Conservation (phyloP, 2,329 filamentous ascomycete genomes). For the Diaporthe nobilis region DNA sequence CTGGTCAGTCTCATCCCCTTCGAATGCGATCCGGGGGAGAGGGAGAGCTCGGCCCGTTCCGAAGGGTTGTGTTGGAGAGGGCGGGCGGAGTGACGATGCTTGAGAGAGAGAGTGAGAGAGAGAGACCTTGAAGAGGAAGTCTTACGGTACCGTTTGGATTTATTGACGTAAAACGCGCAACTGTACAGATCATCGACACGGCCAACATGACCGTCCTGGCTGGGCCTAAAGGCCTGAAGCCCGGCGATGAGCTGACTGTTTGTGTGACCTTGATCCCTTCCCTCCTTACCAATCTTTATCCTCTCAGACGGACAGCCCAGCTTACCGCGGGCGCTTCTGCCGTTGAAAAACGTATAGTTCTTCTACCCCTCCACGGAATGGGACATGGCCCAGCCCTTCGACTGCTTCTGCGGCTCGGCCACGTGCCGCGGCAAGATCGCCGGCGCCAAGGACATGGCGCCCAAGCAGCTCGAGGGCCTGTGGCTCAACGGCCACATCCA, state of each 20-base stretch:
- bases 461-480: constrained; percentile 66
- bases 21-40: neutral
- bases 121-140: neutral
- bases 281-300: too few relatives aligned
- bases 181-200: constrained; percentile 71
- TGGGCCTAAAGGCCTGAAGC: constrained; percentile 67
- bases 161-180: neutral
- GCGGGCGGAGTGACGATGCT: neutral
- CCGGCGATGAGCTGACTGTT: constrained; percentile 72
- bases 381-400: constrained; percentile 80
- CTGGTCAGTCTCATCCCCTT: constrained; percentile 60
- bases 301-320: neutral
- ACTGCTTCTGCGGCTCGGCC: constrained; percentile 71
- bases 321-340: neutral
- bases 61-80: neutral
- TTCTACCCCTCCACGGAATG: constrained; percentile 85
- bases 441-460: constrained; percentile 73
- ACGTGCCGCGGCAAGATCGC: constrained; percentile 73
- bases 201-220: constrained; percentile 70
- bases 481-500: constrained; percentile 76
- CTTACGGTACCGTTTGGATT: neutral
- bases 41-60: constrained; percentile 43
- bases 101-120: neutral
- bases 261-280: constrained; percentile 32
- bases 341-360: constrained; percentile 59